Evolutionary conservation across 306 rosid genomes (phyloP).

Genomic region (Begonia masoniana): DNA sequence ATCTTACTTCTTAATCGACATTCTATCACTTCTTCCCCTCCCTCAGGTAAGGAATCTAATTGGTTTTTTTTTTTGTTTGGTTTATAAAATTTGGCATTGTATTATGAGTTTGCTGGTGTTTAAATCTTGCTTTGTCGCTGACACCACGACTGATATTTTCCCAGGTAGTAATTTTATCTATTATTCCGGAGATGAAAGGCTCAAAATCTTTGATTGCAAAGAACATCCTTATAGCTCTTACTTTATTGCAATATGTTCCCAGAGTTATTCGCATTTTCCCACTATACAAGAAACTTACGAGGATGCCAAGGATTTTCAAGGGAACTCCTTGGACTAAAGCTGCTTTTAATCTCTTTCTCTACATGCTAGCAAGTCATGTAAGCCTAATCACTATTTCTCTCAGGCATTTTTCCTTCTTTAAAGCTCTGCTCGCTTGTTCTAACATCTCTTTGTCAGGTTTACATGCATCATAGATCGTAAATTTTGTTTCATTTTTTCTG

Average conservation of each 20-base stretch:
- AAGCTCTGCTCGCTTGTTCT: not conserved
- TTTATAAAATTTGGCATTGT: not conserved
- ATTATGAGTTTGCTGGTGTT: not conserved
- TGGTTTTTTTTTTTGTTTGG: no score
- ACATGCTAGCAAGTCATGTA: slow-evolving; percentile 7
- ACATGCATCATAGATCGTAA: not conserved
- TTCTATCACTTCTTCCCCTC: slow-evolving; percentile 11
- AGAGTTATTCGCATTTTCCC: slow-evolving; percentile 14
- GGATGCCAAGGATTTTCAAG: not conserved
- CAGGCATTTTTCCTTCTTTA: not conserved
- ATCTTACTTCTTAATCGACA: not conserved
- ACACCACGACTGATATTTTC: not conserved
- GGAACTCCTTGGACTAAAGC: not conserved
- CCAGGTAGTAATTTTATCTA: slow-evolving; percentile 11
- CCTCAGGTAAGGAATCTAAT: slow-evolving; percentile 8
- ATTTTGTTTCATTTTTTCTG: not conserved
- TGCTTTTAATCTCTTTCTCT: slow-evolving; percentile 8
- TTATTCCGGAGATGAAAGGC: slow-evolving; percentile 1
- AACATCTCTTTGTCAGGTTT: not conserved
- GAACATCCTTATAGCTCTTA: slow-evolving; percentile 6
- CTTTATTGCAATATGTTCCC: slow-evolving; percentile 14
- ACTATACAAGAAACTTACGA: not conserved
- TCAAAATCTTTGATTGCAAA: not conserved
- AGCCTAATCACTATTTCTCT: not conserved
- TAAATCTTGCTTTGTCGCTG: not conserved